Evolutionary conservation across 2,329 filamentous ascomycete species (phyloP), one percentile per base, ranked within the genome.

Genomic region (Verticillium alfalfae): DNA sequence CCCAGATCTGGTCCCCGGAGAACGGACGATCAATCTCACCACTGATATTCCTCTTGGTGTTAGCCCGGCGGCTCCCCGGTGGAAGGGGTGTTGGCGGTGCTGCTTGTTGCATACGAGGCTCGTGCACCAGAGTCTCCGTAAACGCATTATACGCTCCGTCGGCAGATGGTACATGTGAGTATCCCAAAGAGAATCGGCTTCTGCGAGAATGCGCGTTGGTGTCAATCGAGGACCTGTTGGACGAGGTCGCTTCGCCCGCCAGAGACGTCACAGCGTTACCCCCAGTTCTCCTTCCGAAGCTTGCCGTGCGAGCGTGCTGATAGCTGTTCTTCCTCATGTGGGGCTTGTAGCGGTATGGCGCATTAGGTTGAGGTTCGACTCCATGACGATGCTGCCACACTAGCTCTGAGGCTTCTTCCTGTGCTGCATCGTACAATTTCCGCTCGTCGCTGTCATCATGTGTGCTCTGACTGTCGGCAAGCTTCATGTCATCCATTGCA

Each of bases 1-100:
- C 93, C 81, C 92, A 97, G 64, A 97, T 93, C 70, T 91, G 88
- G 71, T 93, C 89, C 38, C 88, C 86, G 1, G 88, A 89, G 71
- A 92, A 93, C 1, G 87, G 84, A 60, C 81, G 84, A 67, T 84
- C 79, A 62, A 88, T 76, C 69, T 90, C 87, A 22, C 88, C 88
- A 70, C 88, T 92, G 69, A 88, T 83, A 66, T 90, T 90, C 64
- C 90, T 83, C 73, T 85, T 88, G 68, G 85, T 80, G 67, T 87
- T 89, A 69, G 86, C 89, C 65, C 87, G 87, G 38, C 83, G 84
- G 8, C 22, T 52, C 22, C 45, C 45, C 22, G 22, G 45, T 13
- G n/a, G n/a, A 10, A 52, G n/a, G 49, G 56, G 26, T 31, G 55
- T 10, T 5, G 52, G 18, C 52, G 3, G 62, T 34, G 9, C 49